Base-by-base conservation (phyloP, 164 flowering plant species). In the Euptelea pleiosperma region DNA sequence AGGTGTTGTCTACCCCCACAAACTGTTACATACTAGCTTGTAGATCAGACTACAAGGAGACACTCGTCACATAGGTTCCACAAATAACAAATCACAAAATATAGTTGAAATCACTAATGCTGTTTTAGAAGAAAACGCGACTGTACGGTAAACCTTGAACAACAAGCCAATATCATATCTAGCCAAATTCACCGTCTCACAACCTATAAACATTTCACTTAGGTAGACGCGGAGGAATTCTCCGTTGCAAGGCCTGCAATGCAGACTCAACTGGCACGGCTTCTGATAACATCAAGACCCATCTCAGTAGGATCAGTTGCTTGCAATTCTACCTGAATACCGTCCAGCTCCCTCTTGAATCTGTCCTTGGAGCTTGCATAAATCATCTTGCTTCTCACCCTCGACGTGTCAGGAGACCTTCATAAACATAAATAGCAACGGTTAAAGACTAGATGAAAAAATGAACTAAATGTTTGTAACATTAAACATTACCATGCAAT, bases 381-480 rank as follows among this genome's bases (percentile, higher is more conserved):
- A 51, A 80, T 72, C 84, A 80, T 80, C 71, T 80, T 80, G 72
- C 74, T 80, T 62, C 86, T 79, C 63, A 81, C 81, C 66, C 79
- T 70, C 3, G 86, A 45, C 2, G 67, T 62, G 60, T 81, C 86
- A 36, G 86, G 86, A 36, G 70, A 76, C 86, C 86, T 81, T 69
- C 19, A 43, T 22, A 53, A 28, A 34, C 10, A 57, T 42, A 18
- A 45, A 28, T 22, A 45, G 18, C 31, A 41, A 16, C 1, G 14
- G 16, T 35, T 39, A 29, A 36, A 19, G n/a, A 21, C 16, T 37
- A 31, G 6, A 19, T 1, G 6, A 19, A n/a, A 19, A 33, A 51
- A 30, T 33, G 21, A 24, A 33, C 6, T 16, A n/a, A 21, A 34
- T 1, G 4, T 28, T 10, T 6, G 31, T 0, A 33, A 22, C 9